Base-by-base conservation (phyloP, 2,329 filamentous ascomycete genomes). In the Ciborinia camelliae region DNA sequence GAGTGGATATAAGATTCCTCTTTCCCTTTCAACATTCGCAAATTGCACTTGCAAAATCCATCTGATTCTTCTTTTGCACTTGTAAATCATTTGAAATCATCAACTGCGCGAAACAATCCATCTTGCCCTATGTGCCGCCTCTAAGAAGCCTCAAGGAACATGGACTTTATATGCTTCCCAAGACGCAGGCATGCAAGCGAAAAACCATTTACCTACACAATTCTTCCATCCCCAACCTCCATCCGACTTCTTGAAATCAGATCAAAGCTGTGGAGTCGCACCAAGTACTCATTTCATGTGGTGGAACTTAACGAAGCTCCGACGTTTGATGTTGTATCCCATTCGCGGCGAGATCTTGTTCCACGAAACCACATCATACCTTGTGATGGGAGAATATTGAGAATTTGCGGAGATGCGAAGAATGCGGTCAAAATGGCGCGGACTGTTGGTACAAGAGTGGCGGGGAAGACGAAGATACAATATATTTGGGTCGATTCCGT, bases 401-500 rank as follows among this genome's bases (percentile, higher is more conserved):
- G 14, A 23, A 14, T 57, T 20, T 57, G 48, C 28, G 37, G 20
- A 6, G 60, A 55, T 35, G 28, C 60, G 30, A 57, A 62, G 37
- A 18, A 43, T 28, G 51, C 60, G 8, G 28, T 62, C 15, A 32
- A 62, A 5, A 20, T 3, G 3, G 48, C 30, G 6, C n/a, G 18
- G 15, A n/a, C 26, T 7, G 14, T 58, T 26, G n/a, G 3, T 18
- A 9, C 30, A 15, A 35, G n/a, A 23, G 12, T 5, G 10, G 45
- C 23, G 14, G 30, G 37, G 14, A 62, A 41, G 28, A 37, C 12
- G 12, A 55, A 35, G 30, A 54, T 10, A n/a, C 37, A n/a, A 62
- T 57, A 62, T 12, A 26, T 62, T 26, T 68, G 66, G 66, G 58
- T 68, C 7, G 65, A 68, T 47, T 65, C 66, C 20, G 52, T 68